A percentile compares a stretch with the other conserved stretches of the same genome.
phyloP scores from a whole-genome alignment of 1,139 yeast species.

The Pichia sp. region DNA sequence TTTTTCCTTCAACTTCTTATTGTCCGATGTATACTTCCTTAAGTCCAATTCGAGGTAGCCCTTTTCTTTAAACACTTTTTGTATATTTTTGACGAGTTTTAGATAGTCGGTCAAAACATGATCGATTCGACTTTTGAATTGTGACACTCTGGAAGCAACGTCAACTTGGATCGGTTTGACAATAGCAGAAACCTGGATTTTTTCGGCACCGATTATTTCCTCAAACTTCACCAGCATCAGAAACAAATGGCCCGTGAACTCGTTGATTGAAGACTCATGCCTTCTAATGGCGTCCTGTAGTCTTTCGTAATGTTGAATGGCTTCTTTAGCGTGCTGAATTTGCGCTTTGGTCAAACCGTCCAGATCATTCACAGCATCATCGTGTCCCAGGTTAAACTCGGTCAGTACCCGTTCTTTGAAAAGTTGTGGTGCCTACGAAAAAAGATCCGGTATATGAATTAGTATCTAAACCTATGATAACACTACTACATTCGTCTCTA shows the following conservation, averaged over 20 bases:
- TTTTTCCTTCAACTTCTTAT: constrained; percentile 15
- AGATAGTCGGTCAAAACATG: constrained; percentile 9
- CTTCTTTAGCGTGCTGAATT: constrained; percentile 19
- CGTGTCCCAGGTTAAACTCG: constrained; percentile 7
- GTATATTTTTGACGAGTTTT: constrained; percentile 13
- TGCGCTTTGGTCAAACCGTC: constrained; percentile 14
- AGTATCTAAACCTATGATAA: too few relatives aligned
- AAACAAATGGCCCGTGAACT: constrained; percentile 17
- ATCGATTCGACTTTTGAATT: constrained; percentile 18
- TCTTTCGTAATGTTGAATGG: constrained; percentile 19
- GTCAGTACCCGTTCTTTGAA: constrained; percentile 11
- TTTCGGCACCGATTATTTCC: constrained; percentile 4
- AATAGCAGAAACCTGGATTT: constrained; percentile 1
- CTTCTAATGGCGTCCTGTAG: constrained; percentile 23
- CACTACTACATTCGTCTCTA: background rate
- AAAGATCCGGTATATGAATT: background rate
- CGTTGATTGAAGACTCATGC: constrained; percentile 18
- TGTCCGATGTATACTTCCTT: constrained; percentile 30
- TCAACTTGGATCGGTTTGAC: constrained; percentile 16
- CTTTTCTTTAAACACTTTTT: constrained; percentile 34
- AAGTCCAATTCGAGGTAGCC: constrained; percentile 37
- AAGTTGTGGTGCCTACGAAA: constrained; percentile 18
- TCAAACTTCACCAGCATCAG: constrained; percentile 15
- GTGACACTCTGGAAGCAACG: constrained; percentile 13
- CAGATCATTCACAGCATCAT: constrained; percentile 20